A percentile compares a stretch with the other conserved stretches of the same genome.
Evolutionary conservation across 305 asterid genomes (phyloP).

Genomic region (Plantago coronopus): DNA sequence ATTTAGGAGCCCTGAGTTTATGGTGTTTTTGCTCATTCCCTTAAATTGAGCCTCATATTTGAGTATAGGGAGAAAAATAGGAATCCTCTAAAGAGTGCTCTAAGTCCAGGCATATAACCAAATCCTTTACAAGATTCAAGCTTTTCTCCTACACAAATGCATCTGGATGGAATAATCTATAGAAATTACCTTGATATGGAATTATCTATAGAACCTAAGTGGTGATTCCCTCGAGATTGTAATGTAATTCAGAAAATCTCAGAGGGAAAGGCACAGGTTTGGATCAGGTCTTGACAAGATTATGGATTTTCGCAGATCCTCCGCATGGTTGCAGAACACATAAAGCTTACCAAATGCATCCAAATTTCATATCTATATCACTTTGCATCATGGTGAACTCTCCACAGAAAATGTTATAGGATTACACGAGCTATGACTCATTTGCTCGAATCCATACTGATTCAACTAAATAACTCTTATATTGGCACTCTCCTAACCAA

Average conservation of each 20-base stretch:
- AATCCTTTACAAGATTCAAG: background rate
- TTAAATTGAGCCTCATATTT: too few relatives aligned
- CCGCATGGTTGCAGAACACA: too few relatives aligned
- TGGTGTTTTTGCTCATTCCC: too few relatives aligned
- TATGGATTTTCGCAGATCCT: too few relatives aligned
- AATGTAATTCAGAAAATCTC: too few relatives aligned
- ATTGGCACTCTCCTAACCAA: background rate
- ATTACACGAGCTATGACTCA: background rate
- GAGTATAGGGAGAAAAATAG: too few relatives aligned
- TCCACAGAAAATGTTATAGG: background rate
- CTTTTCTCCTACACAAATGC: background rate
- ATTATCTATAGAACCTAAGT: background rate
- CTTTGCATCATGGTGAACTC: constrained; percentile 4
- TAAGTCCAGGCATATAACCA: background rate
- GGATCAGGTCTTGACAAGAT: too few relatives aligned
- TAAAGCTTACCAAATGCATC: too few relatives aligned
- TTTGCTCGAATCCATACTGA: background rate
- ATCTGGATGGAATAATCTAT: background rate
- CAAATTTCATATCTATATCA: background rate
- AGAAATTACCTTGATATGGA: background rate
- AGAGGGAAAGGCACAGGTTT: too few relatives aligned
- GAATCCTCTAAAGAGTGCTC: too few relatives aligned
- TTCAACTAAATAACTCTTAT: background rate
- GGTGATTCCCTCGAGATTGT: too few relatives aligned
- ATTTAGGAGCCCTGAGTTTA: too few relatives aligned